phyloP scores from a whole-genome alignment of 495 filamentous ascomycete genomes.

The Daldinia concentrica region DNA sequence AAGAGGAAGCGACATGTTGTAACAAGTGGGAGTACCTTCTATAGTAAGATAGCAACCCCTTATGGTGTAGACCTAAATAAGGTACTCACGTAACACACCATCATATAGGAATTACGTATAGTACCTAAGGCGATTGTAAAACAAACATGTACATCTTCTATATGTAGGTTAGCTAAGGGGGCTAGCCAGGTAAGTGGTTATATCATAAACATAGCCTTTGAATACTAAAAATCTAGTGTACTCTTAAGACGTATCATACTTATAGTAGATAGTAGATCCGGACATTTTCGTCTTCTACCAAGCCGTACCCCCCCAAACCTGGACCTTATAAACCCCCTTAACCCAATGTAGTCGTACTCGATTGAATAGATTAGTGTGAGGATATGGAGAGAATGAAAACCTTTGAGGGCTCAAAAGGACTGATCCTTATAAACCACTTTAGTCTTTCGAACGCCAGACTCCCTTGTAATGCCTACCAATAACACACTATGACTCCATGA shows the following conservation, averaged over 20 bases:
- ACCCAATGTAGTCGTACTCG: conserved; percentile 15
- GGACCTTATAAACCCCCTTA: conserved; percentile 18
- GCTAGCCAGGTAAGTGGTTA: neutral
- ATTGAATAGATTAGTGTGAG: conserved; percentile 14
- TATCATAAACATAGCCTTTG: neutral
- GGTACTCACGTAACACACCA: too few species aligned
- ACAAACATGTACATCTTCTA: neutral
- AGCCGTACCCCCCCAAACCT: conserved; percentile 19
- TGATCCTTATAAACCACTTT: conserved; percentile 37
- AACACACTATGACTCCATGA: conserved; percentile 16
- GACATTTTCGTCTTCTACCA: conserved; percentile 22
- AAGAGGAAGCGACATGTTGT: neutral
- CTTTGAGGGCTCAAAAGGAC: conserved; percentile 22
- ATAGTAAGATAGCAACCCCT: neutral
- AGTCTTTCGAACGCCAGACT: conserved; percentile 48
- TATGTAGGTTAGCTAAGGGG: neutral
- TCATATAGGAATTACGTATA: neutral
- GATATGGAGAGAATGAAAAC: conserved; percentile 27
- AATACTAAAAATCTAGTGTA: conserved; percentile 9
- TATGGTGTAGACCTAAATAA: neutral
- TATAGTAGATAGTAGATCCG: conserved; percentile 18
- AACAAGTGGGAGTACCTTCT: neutral
- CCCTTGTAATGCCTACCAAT: conserved; percentile 43
- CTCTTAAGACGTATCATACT: conserved; percentile 11
- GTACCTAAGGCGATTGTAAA: neutral